A percentile compares a stretch with the other conserved stretches of the same genome.
phyloP scores from a whole-genome alignment of 371 early-diverging fungal genomes.

The Rhizopus microsporus region DNA sequence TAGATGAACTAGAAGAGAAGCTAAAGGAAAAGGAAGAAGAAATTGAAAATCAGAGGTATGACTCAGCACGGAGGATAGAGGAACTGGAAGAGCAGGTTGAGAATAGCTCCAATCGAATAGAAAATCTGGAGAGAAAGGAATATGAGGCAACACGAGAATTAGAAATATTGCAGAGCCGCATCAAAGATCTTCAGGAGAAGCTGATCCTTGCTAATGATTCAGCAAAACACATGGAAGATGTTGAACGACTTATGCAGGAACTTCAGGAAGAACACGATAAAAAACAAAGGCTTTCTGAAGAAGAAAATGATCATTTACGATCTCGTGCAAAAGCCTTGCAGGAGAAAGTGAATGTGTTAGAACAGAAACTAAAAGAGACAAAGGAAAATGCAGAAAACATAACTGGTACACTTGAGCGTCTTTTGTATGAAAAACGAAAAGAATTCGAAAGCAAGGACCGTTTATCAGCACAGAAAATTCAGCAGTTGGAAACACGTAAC shows the following conservation, averaged over 20 bases:
- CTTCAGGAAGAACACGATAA: slow-evolving; percentile 6
- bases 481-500: slow-evolving; percentile 7
- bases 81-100: slow-evolving; percentile 1
- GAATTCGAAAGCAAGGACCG: slow-evolving; percentile 1
- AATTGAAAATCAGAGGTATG: background rate
- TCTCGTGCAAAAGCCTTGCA: background rate
- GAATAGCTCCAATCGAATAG: background rate
- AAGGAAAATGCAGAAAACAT: background rate
- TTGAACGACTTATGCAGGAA: background rate
- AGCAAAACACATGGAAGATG: background rate
- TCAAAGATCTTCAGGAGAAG: background rate
- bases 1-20: background rate
- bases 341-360: background rate
- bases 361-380: background rate
- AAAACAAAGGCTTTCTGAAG: background rate
- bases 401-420: background rate
- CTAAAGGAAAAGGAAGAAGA: background rate
- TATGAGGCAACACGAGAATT: background rate
- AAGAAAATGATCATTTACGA: background rate
- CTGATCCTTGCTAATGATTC: background rate
- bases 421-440: slow-evolving; percentile 5
- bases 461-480: slow-evolving; percentile 2
- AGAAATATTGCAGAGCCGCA: background rate
- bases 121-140: background rate
- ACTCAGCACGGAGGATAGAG: background rate